phyloP scores from a whole-genome alignment of 345 rosid species.

The Schrenkiella parvula region DNA sequence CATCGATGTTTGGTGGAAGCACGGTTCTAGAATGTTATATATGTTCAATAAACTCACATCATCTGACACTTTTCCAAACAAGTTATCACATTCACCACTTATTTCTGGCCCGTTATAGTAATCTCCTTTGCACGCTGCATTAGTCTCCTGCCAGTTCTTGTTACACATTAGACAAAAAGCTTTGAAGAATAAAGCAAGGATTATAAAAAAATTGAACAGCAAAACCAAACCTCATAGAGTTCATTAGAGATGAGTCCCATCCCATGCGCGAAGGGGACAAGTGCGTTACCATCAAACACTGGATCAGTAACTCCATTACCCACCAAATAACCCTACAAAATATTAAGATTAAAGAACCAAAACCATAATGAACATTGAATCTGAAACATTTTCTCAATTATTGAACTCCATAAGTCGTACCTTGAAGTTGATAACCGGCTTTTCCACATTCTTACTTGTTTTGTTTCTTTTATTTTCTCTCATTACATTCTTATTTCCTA shows the following conservation, averaged over 20 bases:
- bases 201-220: background rate
- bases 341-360: background rate
- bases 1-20: slow-evolving; percentile 46
- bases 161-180: background rate
- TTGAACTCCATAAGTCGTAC: slow-evolving; percentile 26
- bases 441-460: slow-evolving; percentile 35
- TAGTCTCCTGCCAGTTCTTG: slow-evolving; percentile 51
- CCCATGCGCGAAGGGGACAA: slow-evolving; percentile 86
- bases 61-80: slow-evolving; percentile 39
- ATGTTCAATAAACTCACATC: slow-evolving; percentile 38
- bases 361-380: background rate
- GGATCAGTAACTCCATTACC: slow-evolving; percentile 91
- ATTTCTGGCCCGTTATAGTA: slow-evolving; percentile 36
- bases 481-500: slow-evolving; percentile 50
- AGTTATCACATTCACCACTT: slow-evolving; percentile 6
- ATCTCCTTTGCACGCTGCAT: slow-evolving; percentile 48
- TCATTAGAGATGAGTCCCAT: slow-evolving; percentile 86
- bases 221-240: slow-evolving; percentile 53
- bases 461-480: background rate
- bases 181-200: background rate
- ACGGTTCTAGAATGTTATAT: slow-evolving; percentile 87
- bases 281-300: slow-evolving; percentile 73
- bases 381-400: background rate
- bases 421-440: slow-evolving; percentile 68
- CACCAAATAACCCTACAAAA: slow-evolving; percentile 74